A percentile compares a stretch with the other conserved stretches of the same genome.
phyloP scores from a whole-genome alignment of 176 grass and related monocot species.

The Microstegium vimineum region DNA sequence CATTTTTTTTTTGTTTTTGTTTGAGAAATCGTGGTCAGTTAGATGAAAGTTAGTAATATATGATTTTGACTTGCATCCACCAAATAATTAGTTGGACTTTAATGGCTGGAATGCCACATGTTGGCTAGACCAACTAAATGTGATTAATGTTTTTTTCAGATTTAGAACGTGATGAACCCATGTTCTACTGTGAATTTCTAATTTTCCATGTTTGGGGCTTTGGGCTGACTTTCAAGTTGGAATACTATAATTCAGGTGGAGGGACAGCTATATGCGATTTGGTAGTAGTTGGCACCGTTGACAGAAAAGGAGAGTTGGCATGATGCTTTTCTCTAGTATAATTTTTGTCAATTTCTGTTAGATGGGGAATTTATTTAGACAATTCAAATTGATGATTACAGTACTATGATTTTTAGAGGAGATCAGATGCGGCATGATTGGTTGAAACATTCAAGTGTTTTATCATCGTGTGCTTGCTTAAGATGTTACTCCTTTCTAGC shows the following conservation, averaged over 20 bases:
- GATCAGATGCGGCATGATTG: neutral
- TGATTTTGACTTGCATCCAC: neutral
- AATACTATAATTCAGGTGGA: constrained; percentile 12
- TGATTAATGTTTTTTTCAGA: neutral
- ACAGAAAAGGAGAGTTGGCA: neutral
- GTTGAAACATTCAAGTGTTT: neutral
- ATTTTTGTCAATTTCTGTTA: neutral
- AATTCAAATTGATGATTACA: neutral
- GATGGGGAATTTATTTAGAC: neutral
- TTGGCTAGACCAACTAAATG: neutral
- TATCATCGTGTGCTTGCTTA: neutral
- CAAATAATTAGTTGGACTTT: neutral
- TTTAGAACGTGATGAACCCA: neutral
- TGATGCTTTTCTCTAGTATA: neutral
- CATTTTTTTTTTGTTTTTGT: neutral
- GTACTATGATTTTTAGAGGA: neutral
- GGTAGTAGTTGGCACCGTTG: neutral
- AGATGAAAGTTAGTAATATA: neutral
- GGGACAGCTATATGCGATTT: neutral
- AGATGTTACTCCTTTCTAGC: neutral
- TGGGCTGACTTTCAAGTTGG: neutral
- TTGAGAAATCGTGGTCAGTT: neutral
- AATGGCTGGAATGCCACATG: neutral
- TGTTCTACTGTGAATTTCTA: neutral
- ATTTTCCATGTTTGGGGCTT: neutral